Conservation (phyloP, 1,284 basidiomycete genomes). For the Ganoderma sinense region DNA sequence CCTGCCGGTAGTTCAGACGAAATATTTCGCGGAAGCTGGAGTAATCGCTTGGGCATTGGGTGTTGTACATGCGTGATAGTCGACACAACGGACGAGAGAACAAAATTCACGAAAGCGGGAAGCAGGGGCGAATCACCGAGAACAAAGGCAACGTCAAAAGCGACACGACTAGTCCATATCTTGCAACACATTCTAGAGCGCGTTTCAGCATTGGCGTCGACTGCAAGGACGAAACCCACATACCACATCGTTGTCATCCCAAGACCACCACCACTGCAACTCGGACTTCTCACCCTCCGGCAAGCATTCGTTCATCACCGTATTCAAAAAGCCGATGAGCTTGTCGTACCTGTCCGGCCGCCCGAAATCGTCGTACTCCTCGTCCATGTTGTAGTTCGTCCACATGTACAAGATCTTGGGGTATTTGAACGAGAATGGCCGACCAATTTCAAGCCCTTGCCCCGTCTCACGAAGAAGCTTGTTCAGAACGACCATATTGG, state of each 20-base stretch:
- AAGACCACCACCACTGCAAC: conserved; percentile 11
- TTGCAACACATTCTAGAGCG: background rate
- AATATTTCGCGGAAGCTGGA: too few species aligned
- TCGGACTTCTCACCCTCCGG: conserved; percentile 1
- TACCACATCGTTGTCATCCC: conserved; percentile 4
- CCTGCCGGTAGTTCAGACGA: too few species aligned
- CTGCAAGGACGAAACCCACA: background rate
- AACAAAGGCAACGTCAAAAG: background rate
- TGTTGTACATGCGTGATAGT: background rate
- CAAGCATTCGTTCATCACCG: conserved; percentile 7
- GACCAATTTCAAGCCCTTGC: background rate
- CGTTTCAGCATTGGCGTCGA: background rate
- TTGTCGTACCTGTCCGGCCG: background rate
- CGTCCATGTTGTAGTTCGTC: conserved; percentile 8
- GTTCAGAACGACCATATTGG: background rate
- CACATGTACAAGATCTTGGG: conserved; percentile 9
- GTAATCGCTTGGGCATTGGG: too few species aligned
- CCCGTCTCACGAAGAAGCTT: background rate
- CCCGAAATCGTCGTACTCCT: background rate
- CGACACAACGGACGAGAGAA: background rate
- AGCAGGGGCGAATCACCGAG: background rate
- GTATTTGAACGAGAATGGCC: conserved; percentile 7
- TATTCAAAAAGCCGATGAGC: background rate
- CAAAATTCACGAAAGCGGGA: background rate
- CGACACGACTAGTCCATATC: background rate